Conservation (phyloP, 495 filamentous ascomycete species). For the Xylaria castorea region DNA sequence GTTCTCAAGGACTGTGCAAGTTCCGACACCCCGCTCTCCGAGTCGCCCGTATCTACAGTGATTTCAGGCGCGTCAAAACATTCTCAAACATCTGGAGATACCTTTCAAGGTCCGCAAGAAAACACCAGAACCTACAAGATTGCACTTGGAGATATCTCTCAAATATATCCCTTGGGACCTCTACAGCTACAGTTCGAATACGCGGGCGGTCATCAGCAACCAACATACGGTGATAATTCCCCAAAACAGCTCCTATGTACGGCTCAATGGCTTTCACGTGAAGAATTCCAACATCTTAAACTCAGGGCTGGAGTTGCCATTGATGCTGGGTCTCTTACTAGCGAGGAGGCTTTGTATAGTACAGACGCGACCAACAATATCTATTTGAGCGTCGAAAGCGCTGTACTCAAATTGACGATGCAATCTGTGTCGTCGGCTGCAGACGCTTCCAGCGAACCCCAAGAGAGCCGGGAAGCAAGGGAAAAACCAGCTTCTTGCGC, state of each 20-base stretch:
- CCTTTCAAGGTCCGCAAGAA: neutral
- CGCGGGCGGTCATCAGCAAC: neutral
- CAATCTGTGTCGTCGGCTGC: neutral
- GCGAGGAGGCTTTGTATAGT: neutral
- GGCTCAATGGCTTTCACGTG: neutral
- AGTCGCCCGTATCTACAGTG: neutral
- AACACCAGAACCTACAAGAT: neutral
- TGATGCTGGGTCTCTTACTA: neutral
- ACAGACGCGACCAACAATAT: neutral
- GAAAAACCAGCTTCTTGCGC: neutral
- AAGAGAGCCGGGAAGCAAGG: neutral
- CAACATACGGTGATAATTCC: neutral
- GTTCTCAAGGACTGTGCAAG: neutral
- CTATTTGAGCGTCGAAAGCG: neutral
- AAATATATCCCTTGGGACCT: conserved; percentile 10
- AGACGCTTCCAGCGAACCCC: neutral
- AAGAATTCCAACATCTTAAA: neutral
- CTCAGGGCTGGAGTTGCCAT: neutral
- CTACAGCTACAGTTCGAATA: conserved; percentile 41
- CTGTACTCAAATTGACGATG: conserved; percentile 14
- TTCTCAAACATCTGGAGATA: neutral
- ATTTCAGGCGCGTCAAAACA: neutral
- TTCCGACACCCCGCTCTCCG: neutral
- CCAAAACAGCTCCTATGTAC: conserved; percentile 11
- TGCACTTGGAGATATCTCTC: neutral